These are phyloP conservation scores for Saccharomycodes ludwigii DNA, from an alignment of 805 yeast genomes.

Conservation along the genomic window DNA sequence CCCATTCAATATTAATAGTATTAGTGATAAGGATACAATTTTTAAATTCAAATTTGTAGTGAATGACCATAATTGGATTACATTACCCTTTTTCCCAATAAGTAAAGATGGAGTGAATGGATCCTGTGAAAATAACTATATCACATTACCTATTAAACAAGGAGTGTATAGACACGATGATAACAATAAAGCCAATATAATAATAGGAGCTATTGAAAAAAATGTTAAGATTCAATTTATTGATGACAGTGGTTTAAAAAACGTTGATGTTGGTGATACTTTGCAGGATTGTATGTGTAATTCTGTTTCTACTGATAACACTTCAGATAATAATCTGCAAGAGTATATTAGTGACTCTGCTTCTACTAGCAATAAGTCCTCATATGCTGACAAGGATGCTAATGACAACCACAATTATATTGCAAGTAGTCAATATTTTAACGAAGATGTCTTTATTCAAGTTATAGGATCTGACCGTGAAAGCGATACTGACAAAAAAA, in stretches of 20 bases:
- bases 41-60: not conserved
- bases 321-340: not conserved
- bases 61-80: not conserved
- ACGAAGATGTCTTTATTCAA: not conserved
- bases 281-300: too few relatives aligned
- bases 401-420: not conserved
- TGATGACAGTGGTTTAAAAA: too few relatives aligned
- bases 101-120: too few relatives aligned
- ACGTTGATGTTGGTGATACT: too few relatives aligned
- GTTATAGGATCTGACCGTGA: not conserved
- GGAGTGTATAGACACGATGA: too few relatives aligned
- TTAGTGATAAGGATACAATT: too few relatives aligned
- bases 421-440: not conserved
- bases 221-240: not conserved
- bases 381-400: not conserved
- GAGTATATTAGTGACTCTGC: not conserved
- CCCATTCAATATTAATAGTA: too few relatives aligned
- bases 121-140: too few relatives aligned
- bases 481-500: not conserved
- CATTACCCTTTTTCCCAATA: not conserved
- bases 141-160: too few relatives aligned
- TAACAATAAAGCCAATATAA: not conserved
- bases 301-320: not conserved
- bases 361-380: not conserved
- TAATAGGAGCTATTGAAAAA: not conserved